Conservation (phyloP, 306 rosid genomes). For the Prunus mongolica region DNA sequence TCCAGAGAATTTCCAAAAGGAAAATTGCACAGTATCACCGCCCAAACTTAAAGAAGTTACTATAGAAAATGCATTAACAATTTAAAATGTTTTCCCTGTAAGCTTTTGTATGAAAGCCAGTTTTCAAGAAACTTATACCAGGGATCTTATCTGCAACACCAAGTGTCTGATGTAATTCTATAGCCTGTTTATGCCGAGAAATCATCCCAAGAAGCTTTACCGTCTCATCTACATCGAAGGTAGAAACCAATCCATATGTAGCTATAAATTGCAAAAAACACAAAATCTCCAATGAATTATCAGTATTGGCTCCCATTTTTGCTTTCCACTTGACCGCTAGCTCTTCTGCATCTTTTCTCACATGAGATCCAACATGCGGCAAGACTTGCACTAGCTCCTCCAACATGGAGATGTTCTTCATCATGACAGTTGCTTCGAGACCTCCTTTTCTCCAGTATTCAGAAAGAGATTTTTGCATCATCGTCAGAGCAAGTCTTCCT, state of each 20-base stretch:
- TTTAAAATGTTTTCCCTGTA: no score
- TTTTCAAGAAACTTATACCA: slow-evolving; percentile 38
- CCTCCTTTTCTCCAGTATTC: slow-evolving; percentile 19
- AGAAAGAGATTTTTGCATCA: slow-evolving; percentile 21
- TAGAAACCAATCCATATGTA: slow-evolving; percentile 39
- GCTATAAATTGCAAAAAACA: slow-evolving; percentile 44
- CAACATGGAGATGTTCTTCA: slow-evolving; percentile 16
- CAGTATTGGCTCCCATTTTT: slow-evolving; percentile 19
- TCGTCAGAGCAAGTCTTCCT: slow-evolving; percentile 14
- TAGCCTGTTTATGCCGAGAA: slow-evolving; percentile 40
- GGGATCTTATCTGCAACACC: slow-evolving; percentile 38
- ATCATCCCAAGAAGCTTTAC: slow-evolving; percentile 38
- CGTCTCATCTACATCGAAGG: slow-evolving; percentile 36
- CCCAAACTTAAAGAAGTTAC: not conserved
- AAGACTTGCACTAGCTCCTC: slow-evolving; percentile 17
- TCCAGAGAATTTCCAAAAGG: not conserved
- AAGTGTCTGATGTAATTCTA: slow-evolving; percentile 29
- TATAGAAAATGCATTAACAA: not conserved
- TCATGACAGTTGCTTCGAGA: slow-evolving; percentile 17
- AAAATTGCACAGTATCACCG: not conserved
- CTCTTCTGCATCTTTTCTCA: slow-evolving; percentile 41
- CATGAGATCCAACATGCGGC: slow-evolving; percentile 27
- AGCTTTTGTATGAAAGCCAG: not conserved
- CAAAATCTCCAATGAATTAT: slow-evolving; percentile 38
- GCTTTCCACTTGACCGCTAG: slow-evolving; percentile 45